phyloP scores from a whole-genome alignment of 2,329 filamentous ascomycete genomes.

The Aspergillus transmontanensis region DNA sequence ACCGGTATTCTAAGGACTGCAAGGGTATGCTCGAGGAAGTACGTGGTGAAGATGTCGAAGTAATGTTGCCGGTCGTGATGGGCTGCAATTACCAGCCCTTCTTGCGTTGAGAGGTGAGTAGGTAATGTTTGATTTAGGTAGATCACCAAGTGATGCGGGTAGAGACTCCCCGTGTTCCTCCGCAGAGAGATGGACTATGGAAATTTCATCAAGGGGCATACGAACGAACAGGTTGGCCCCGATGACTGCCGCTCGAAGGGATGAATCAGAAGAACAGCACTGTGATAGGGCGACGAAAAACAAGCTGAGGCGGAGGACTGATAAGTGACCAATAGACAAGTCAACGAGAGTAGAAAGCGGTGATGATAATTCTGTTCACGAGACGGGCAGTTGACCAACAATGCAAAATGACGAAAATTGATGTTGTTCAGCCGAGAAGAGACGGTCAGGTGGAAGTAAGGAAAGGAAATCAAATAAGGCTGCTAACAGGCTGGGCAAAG shows the following conservation, averaged over 20 bases:
- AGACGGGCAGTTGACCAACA: conserved; percentile 20
- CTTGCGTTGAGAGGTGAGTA: neutral
- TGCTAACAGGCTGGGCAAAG: conserved; percentile 8
- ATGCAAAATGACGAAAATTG: conserved; percentile 24
- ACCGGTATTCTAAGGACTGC: conserved; percentile 62
- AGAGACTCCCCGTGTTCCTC: conserved; percentile 13
- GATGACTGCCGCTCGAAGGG: conserved; percentile 4
- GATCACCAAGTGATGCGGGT: conserved; percentile 6
- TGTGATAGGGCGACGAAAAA: conserved; percentile 11
- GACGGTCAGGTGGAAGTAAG: conserved; percentile 19
- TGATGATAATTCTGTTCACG: conserved; percentile 21
- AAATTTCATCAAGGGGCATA: conserved; percentile 12
- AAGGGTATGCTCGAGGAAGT: conserved; percentile 80
- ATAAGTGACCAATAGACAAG: neutral
- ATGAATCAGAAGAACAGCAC: conserved; percentile 9
- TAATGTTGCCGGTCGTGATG: conserved; percentile 79
- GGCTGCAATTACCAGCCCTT: conserved; percentile 78
- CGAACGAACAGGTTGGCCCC: conserved; percentile 8
- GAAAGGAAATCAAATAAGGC: conserved; percentile 7
- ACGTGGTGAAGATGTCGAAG: conserved; percentile 66
- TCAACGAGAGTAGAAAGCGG: conserved; percentile 18
- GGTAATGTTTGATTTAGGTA: conserved; percentile 7
- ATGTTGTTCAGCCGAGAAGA: conserved; percentile 15
- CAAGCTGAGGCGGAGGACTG: conserved; percentile 10
- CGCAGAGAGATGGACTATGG: conserved; percentile 5